Conservation (phyloP, 2,329 filamentous ascomycete genomes). For the Ceratocystis huliohia region DNA sequence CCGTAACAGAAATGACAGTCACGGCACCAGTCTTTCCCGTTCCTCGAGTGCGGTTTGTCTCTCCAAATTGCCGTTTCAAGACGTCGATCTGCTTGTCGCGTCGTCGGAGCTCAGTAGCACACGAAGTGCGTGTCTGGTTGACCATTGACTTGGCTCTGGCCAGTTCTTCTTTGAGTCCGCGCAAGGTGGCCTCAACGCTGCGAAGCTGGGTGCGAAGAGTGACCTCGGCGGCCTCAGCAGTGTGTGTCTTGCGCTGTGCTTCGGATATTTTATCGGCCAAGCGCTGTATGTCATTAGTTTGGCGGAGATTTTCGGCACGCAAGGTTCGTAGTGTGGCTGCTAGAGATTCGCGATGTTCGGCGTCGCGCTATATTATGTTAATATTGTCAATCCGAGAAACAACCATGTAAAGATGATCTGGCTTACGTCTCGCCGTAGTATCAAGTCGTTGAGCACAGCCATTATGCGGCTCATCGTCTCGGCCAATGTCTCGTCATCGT, state of each 20-base stretch:
- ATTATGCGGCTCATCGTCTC: slow-evolving; percentile 77
- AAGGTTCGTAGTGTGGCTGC: slow-evolving; percentile 65
- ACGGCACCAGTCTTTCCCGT: slow-evolving; percentile 42
- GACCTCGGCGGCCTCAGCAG: slow-evolving; percentile 57
- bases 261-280: slow-evolving; percentile 43
- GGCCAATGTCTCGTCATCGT: slow-evolving; percentile 41
- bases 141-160: slow-evolving; percentile 65
- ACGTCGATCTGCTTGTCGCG: slow-evolving; percentile 79
- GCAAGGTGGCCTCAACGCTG: slow-evolving; percentile 59
- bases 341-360: slow-evolving; percentile 73
- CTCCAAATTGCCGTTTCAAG: slow-evolving; percentile 73
- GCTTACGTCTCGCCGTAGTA: slow-evolving; percentile 75
- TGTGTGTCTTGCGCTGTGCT: slow-evolving; percentile 41
- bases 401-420: not conserved
- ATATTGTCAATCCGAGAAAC: not conserved
- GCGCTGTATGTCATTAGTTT: slow-evolving; percentile 54
- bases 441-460: slow-evolving; percentile 84
- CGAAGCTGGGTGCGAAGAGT: slow-evolving; percentile 56
- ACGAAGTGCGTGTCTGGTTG: slow-evolving; percentile 71
- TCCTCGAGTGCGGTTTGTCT: slow-evolving; percentile 51
- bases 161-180: slow-evolving; percentile 73
- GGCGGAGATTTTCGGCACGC: slow-evolving; percentile 61
- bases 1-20: slow-evolving; percentile 44
- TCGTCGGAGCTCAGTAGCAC: slow-evolving; percentile 81
- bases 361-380: slow-evolving; percentile 55